Percentiles rank a stretch among this genome's conserved stretches.
phyloP scores from a whole-genome alignment of 1,284 basidiomycete genomes.

The Tilletia indica region DNA sequence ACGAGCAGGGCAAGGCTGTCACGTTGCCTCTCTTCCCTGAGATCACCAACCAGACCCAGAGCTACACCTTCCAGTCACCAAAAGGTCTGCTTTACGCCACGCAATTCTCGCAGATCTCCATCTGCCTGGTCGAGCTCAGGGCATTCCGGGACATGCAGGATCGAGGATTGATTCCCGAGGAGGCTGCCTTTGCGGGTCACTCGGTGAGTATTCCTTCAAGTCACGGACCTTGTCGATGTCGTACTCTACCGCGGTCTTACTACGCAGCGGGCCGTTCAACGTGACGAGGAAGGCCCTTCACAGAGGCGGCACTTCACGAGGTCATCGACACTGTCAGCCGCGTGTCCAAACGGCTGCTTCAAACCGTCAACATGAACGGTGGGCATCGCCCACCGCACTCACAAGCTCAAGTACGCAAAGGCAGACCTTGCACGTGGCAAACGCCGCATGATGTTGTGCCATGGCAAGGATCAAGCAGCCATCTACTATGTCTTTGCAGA shows the following conservation, averaged over 20 bases:
- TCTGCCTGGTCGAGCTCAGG: conserved; percentile 91
- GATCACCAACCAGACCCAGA: conserved; percentile 42
- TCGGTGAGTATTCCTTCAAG: conserved; percentile 97
- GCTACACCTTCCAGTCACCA: conserved; percentile 93
- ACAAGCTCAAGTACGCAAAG: conserved; percentile 92
- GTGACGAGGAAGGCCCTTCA: conserved; percentile 85
- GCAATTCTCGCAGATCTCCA: conserved; percentile 94
- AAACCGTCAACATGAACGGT: conserved; percentile 89
- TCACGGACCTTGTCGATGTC: conserved; percentile 93
- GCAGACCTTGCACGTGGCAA: conserved; percentile 80
- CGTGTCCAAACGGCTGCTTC: conserved; percentile 73
- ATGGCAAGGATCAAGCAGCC: conserved; percentile 91
- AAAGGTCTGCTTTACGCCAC: conserved; percentile 93
- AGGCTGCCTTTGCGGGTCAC: conserved; percentile 93
- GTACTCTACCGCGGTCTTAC: conserved; percentile 99
- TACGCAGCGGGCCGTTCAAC: conserved; percentile 96
- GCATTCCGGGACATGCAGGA: conserved; percentile 97
- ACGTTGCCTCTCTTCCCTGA: conserved; percentile 51
- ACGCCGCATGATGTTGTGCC: conserved; percentile 80
- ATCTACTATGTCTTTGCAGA: conserved; percentile 98
- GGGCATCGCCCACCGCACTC: conserved; percentile 90
- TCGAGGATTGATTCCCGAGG: conserved; percentile 87
- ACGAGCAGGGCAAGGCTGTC: conserved; percentile 77
- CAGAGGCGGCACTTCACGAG: conserved; percentile 80
- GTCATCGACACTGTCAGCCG: conserved; percentile 82